Base-by-base conservation (phyloP, 2,329 filamentous ascomycete species). In the Talaromyces sp. region DNA sequence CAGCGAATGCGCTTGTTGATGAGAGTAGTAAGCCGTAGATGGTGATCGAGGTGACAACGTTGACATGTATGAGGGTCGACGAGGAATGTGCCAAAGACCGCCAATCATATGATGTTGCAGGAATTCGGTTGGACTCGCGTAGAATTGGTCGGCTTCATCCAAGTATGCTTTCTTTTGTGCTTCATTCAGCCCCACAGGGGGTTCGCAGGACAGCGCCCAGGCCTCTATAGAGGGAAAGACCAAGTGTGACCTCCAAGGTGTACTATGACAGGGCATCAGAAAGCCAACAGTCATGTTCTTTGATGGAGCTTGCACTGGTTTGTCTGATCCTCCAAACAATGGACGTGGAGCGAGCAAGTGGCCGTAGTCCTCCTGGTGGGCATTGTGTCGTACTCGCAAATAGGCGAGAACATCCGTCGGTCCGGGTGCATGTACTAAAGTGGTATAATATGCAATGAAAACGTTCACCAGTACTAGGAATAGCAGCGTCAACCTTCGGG, bases 241-340 rank as follows among this genome's bases (percentile, higher is more conserved):
- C 45, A 98, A 85, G 73, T 96, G 91, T 17, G 90, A 93, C 72
- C 93, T 90, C 94, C 95, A 98, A 2, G 95, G 94, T 0, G 94
- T 98, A 69, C 90, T 91, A 82, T 99, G 95, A 79, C 95, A 99
- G 10, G 95, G 95, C 85, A 93, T 96, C 27, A 99, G 84, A 79
- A 98, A 97, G 22, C 90, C 89, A 39, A 89, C 81, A 3, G 85
- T 85, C 33, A 85, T 84, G 22, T 74, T 73, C 2, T 73, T 72
- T 69, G 27, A 71, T 66, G 49, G 74, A 68, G 17, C 70, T 41
- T 62, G 58, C 41, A 61, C 27, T 31, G 49, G 11, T 43, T 47
- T 63, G 17, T 39, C 49, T 17, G 50, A 33, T 15, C 39, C 31
- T 49, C 56, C 47, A 52, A 57, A 41, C 61, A 70, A 47, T 33